Evolutionary conservation across 75 land plant species (phyloP), one percentile per base, ranked within the genome.

Genomic region (Larix kaempferi): DNA sequence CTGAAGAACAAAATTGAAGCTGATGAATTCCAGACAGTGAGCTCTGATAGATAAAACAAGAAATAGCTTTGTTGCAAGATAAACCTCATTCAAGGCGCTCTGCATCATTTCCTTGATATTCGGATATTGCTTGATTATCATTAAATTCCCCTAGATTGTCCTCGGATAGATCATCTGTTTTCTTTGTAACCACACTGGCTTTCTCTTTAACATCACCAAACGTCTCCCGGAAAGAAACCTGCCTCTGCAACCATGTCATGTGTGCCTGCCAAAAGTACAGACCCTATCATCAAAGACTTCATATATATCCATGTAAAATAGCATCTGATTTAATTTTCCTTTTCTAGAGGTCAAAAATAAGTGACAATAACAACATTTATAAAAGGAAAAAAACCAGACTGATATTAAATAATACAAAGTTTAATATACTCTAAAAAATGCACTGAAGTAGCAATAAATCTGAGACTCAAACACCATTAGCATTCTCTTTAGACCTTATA

Each of bases 191-290:
- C 39, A n/a, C 61, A 27, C 75, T 69, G 16, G 55, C 26, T 59
- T 77, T 57, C 17, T 86, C 39, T 25, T 69, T 44, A 3, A 57
- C 67, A 26, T 71, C 77, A 16, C 91, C 95, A 81, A 94, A 94
- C 72, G 90, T 94, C 77, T 90, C 84, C 81, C 89, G 89, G 87
- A 92, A 94, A 0, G 91, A 25, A 57, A 92, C 94, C 80, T 94
- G 94, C 81, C 86, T 91, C 83, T 90, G 83, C 60, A 94, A 60
- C 94, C 93, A 94, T 85, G 88, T 88, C 83, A 94, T 89, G 57
- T 94, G 94, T 64, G 86, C 91, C 98, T 94, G 82, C 69, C 56
- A 8, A 25, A 41, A 27, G 17, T 14, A 44, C 35, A 64, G 26
- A 52, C 56, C 17, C 56, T 12, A 26, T 17, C 19, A 25, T 56